Percentiles rank a stretch among this genome's conserved stretches.
phyloP scores from a whole-genome alignment of 345 rosid genomes.

The Geranium rotundifolium region DNA sequence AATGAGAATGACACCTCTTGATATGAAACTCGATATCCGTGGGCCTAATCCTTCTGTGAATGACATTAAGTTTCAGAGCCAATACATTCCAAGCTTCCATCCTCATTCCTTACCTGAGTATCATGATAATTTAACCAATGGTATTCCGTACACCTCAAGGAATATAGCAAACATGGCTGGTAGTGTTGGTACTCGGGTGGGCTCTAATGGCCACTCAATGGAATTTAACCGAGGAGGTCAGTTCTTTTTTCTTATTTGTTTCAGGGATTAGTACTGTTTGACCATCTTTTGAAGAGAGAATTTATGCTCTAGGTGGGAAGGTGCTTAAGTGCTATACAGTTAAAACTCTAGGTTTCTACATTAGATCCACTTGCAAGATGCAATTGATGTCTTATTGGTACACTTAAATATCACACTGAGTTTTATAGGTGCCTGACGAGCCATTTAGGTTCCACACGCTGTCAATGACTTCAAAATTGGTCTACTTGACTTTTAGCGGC shows the following conservation, averaged over 20 bases:
- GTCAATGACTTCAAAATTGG: no score
- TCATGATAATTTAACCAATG: slow-evolving; percentile 25
- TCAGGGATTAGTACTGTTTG: background rate
- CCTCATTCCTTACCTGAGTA: slow-evolving; percentile 44
- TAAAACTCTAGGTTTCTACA: no score
- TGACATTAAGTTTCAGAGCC: slow-evolving; percentile 22
- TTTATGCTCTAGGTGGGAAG: no score
- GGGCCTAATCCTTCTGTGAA: slow-evolving; percentile 21
- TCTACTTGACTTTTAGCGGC: no score
- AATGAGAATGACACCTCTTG: slow-evolving; percentile 23
- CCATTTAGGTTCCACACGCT: no score
- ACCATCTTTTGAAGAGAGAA: no score
- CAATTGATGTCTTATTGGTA: no score
- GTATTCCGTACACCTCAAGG: slow-evolving; percentile 3
- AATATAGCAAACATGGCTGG: slow-evolving; percentile 10
- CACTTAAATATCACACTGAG: no score
- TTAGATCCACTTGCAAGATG: no score
- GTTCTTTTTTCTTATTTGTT: background rate
- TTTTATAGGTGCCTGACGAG: no score
- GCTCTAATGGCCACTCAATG: slow-evolving; percentile 30
- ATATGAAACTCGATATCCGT: slow-evolving; percentile 17
- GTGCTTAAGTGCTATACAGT: no score
- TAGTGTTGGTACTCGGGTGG: slow-evolving; percentile 19
- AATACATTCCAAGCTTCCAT: slow-evolving; percentile 22
- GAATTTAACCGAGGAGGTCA: slow-evolving; percentile 37